Evolutionary conservation across 2,329 filamentous ascomycete species (phyloP), one percentile per base, ranked within the genome.

Genomic region (Fusarium pininemorale): DNA sequence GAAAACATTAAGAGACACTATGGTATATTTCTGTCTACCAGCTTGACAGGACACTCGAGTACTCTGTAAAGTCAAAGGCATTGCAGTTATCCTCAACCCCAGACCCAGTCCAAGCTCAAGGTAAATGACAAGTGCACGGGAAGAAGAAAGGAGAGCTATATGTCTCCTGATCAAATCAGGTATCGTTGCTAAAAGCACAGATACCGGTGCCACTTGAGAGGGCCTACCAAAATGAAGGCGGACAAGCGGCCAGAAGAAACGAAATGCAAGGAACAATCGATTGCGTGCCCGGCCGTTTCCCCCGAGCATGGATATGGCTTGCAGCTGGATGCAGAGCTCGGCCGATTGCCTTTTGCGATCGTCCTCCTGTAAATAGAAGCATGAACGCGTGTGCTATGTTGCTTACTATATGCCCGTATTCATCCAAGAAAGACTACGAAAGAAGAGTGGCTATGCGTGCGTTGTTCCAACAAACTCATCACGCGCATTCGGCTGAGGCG

Each of bases 191-290:
- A 51, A 61, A 54, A 61, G 57, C 61, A 44, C 54, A 58, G 44
- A 44, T 62, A 50, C 55, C 57, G 48, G 66, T 57, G 38, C 67
- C 71, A 74, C 58, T 18, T 47, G 62, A 48, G 73, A 73, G 61
- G 66, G 35, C 35, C 35, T 39, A 54, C 51, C 51, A 41, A 68
- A 67, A 64, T 69, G 67, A 74, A 74, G 67, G 62, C 53, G 63
- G 71, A 64, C 50, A 58, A 64, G 67, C 63, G 59, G 66, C 45
- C 26, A 55, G 32, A 48, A 59, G 38, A 71, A 73, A 74, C 59
- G 65, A 73, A 51, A 66, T 73, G 67, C 51, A 70, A 73, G 66
- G 65, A 70, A 69, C 47, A 30, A 61, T 42, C 47, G 71, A 74
- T 74, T 74, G 70, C 71, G 71, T 74, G 66, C 67, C 67, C 47